Base-by-base conservation (phyloP, 129 eudicot species). In the Helichrysum umbraculigerum region DNA sequence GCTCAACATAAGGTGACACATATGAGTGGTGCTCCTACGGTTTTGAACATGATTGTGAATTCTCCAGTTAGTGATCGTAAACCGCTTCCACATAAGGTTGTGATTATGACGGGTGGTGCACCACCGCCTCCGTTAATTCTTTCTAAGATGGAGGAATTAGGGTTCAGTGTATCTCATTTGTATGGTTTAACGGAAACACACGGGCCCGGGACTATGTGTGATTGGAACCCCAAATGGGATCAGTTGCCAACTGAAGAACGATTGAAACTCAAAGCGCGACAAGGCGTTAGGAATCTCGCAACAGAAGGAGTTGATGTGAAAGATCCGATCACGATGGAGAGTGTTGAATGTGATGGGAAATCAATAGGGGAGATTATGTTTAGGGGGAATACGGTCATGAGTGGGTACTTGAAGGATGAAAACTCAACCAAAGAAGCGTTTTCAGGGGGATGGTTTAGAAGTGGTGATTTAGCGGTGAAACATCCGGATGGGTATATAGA, bases 1-100 rank as follows among this genome's bases (percentile, higher is more conserved):
- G 81, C 47, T 9, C 83, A 28, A 35, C 86, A 88, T 54, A 81
- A 81, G 44, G 98, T 94, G 2, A 94, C 98, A 0, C 93, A 94
- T 74, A 87, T 94, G 98, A 73, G 97, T 0, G 98, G 93, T 5
- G 97, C 97, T 19, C 97, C 97, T 0, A 91, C 98, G 9, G 97
- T 94, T 19, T 64, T 94, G 54, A 94, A 87, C 87, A 91, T 89
- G 93, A 84, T 94, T 58, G 84, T 87, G 21, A 88, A 94, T 60
- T 84, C 88, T 2, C 85, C 90, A 1, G 44, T 37, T 7, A 37
- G 44, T 29, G 90, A 87, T 39, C 81, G 76, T 68, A 88, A 71
- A 78, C 82, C 92, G 2, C 96, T 94, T 37, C 97, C 91, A 2
- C 90, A 84, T 78, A 79, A 32, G 78, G 96, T 90, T 2, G 75